Evolutionary conservation across 2,329 filamentous ascomycete species (phyloP).

Genomic region (Xylaria sp.): DNA sequence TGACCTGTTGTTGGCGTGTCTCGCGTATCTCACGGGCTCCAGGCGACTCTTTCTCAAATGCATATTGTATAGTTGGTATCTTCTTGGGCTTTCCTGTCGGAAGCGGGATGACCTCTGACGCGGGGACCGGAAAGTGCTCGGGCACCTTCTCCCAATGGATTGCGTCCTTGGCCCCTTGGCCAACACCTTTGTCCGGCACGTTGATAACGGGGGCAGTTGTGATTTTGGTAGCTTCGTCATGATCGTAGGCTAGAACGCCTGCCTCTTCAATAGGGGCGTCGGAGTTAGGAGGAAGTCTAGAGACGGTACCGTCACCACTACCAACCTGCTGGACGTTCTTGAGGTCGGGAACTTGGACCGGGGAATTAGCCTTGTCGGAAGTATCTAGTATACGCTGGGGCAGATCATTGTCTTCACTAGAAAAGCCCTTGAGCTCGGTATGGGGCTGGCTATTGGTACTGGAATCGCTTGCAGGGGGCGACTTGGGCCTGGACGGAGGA

Average conservation of each 20-base stretch:
- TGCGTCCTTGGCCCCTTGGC: conserved; percentile 44
- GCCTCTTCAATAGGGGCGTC: conserved; percentile 34
- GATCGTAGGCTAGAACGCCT: conserved; percentile 43
- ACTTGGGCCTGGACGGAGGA: conserved; percentile 26
- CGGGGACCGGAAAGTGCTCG: conserved; percentile 81
- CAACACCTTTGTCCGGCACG: conserved; percentile 49
- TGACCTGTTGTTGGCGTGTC: conserved; percentile 73
- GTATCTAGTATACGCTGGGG: conserved; percentile 38
- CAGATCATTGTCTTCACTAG: conserved; percentile 35
- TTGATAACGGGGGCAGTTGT: conserved; percentile 44
- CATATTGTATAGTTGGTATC: conserved; percentile 81
- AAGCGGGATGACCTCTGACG: conserved; percentile 76
- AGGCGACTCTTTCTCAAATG: conserved; percentile 74
- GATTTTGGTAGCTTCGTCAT: conserved; percentile 43
- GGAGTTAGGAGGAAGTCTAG: conserved; percentile 35
- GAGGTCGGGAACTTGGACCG: conserved; percentile 42
- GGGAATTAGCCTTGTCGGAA: conserved; percentile 33
- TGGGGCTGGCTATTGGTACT: conserved; percentile 32
- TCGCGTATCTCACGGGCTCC: conserved; percentile 70
- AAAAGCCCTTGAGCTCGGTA: conserved; percentile 28
- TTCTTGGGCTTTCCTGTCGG: conserved; percentile 76
- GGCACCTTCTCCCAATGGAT: conserved; percentile 78
- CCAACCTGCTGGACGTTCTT: conserved; percentile 37
- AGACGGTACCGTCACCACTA: conserved; percentile 34
- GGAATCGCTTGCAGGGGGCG: conserved; percentile 25